phyloP scores from a whole-genome alignment of 352 stramenopile species.

The Phytophthora cactorum region DNA sequence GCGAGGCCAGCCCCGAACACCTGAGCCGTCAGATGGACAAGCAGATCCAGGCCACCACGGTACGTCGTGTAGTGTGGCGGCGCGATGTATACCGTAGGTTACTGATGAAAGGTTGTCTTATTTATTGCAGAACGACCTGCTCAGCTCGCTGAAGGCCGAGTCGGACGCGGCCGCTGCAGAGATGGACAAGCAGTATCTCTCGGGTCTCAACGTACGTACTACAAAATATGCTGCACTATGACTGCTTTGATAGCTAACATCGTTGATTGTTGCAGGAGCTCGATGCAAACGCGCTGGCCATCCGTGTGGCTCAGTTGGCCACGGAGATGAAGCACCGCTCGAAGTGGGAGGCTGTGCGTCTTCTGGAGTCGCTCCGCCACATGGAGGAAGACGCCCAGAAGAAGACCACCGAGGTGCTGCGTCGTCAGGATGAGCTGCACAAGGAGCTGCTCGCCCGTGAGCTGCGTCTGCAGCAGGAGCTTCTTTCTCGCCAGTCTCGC shows the following conservation, averaged over 20 bases:
- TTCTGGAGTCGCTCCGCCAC: slow-evolving; percentile 73
- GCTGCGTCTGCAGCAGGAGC: slow-evolving; percentile 73
- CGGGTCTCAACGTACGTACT: slow-evolving; percentile 61
- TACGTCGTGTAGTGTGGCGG: slow-evolving; percentile 18
- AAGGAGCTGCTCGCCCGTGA: slow-evolving; percentile 82
- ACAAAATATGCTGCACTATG: background rate
- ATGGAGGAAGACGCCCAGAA: slow-evolving; percentile 85
- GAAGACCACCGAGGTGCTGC: slow-evolving; percentile 71
- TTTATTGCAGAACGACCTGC: slow-evolving; percentile 58
- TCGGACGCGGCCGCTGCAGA: slow-evolving; percentile 59
- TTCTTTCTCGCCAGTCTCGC: slow-evolving; percentile 63
- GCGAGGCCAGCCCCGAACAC: slow-evolving; percentile 51
- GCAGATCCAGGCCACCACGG: slow-evolving; percentile 73
- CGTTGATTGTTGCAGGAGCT: slow-evolving; percentile 49
- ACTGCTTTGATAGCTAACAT: background rate
- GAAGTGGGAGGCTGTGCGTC: slow-evolving; percentile 82
- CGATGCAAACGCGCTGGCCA: slow-evolving; percentile 70
- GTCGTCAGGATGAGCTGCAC: slow-evolving; percentile 71
- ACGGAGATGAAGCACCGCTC: slow-evolving; percentile 90
- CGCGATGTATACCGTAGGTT: background rate
- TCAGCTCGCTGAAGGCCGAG: slow-evolving; percentile 68
- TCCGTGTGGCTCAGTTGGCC: slow-evolving; percentile 78
- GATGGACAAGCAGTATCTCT: slow-evolving; percentile 80
- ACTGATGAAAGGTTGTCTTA: slow-evolving; percentile 8
- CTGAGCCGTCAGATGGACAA: slow-evolving; percentile 60